Evolutionary conservation across 768 basidiomycete species (phyloP).

Genomic region (Boletus fagicola): DNA sequence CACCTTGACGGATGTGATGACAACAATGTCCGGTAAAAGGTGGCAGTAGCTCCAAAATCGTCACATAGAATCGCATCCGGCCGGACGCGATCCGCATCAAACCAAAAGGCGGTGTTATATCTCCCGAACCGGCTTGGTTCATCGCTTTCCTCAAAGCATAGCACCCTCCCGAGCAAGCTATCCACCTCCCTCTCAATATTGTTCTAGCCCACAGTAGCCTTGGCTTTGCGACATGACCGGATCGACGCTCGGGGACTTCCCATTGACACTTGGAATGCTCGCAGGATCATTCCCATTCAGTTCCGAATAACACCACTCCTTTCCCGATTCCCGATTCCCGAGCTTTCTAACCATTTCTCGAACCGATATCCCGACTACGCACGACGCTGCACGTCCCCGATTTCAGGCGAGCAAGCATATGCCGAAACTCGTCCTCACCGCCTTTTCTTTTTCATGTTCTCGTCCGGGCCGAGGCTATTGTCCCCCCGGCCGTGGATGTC

Average conservation of each 20-base stretch:
- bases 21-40: slow-evolving; percentile 13
- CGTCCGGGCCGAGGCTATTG: slow-evolving; percentile 1
- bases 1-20: slow-evolving; percentile 14
- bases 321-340: slow-evolving; percentile 11
- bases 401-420: not conserved
- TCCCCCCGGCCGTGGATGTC: slow-evolving; percentile 6
- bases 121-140: slow-evolving; percentile 22
- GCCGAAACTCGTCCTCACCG: slow-evolving; percentile 3
- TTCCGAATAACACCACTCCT: not conserved
- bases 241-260: slow-evolving; percentile 16
- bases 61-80: not conserved
- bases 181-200: not conserved
- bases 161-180: slow-evolving; percentile 3
- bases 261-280: slow-evolving; percentile 1
- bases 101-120: slow-evolving; percentile 1
- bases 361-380: slow-evolving; percentile 1
- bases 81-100: slow-evolving; percentile 21
- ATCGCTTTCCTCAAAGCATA: slow-evolving; percentile 6
- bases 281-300: not conserved
- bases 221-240: slow-evolving; percentile 23
- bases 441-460: not conserved
- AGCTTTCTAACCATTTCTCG: not conserved
- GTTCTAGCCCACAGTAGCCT: not conserved
- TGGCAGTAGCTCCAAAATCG: slow-evolving; percentile 13
- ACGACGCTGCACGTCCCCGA: not conserved